Evolutionary conservation across 768 basidiomycete genomes (phyloP).

Genomic region (Filobasidium floriforme): DNA sequence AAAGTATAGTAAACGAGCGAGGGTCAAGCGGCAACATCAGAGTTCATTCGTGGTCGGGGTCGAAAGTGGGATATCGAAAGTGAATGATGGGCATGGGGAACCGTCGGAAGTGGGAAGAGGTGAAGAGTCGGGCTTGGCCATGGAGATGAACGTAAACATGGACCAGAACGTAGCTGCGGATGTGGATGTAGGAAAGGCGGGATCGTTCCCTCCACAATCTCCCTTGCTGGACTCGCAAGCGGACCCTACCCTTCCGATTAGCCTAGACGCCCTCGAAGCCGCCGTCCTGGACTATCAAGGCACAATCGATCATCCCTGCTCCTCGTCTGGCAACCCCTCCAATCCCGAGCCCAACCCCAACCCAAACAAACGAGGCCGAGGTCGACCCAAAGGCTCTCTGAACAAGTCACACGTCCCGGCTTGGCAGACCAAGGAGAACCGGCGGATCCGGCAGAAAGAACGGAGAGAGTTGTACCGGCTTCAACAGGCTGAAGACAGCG

Average conservation of each 20-base stretch:
- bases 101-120: too few relatives aligned
- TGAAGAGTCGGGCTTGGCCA: too few relatives aligned
- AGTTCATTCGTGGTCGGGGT: neutral
- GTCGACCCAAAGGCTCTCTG: neutral
- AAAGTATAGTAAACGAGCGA: neutral
- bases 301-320: neutral
- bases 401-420: conserved; percentile 1
- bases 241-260: too few relatives aligned
- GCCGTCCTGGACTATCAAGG: neutral
- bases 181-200: too few relatives aligned
- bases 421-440: neutral
- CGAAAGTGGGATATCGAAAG: neutral
- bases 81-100: too few relatives aligned
- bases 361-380: neutral
- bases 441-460: neutral
- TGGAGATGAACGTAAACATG: too few relatives aligned
- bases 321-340: neutral
- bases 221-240: too few relatives aligned
- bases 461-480: neutral
- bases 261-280: neutral
- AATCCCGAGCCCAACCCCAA: neutral
- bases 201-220: too few relatives aligned
- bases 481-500: neutral
- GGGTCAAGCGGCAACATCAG: neutral
- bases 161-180: too few relatives aligned